These are phyloP conservation scores for Diddensiella transvaalensis DNA, from an alignment of 805 yeast species.

Conservation along the genomic window DNA sequence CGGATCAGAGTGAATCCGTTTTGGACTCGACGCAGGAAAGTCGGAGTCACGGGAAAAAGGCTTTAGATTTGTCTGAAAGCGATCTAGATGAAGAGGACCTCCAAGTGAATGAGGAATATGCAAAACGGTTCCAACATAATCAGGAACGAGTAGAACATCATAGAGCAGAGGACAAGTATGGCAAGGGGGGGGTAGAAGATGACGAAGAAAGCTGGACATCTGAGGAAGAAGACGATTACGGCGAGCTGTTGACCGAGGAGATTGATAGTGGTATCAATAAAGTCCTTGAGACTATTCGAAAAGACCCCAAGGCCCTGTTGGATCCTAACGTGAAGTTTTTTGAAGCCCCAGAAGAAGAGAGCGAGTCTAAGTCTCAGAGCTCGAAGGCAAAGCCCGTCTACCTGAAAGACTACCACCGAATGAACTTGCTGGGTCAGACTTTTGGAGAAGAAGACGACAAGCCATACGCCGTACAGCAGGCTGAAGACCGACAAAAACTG, in stretches of 20 bases:
- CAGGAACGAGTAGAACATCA: slow-evolving; percentile 29
- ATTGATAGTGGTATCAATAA: slow-evolving; percentile 75
- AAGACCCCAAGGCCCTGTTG: slow-evolving; percentile 57
- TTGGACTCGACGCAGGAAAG: too few species aligned
- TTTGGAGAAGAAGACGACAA: slow-evolving; percentile 49
- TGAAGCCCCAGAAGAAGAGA: slow-evolving; percentile 53
- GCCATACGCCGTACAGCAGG: slow-evolving; percentile 63
- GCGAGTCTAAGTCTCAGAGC: slow-evolving; percentile 19
- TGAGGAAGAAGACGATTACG: slow-evolving; percentile 85
- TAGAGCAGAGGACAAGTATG: slow-evolving; percentile 15
- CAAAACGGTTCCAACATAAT: slow-evolving; percentile 31
- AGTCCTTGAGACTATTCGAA: slow-evolving; percentile 68
- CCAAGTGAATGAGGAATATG: slow-evolving; percentile 1
- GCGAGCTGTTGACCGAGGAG: slow-evolving; percentile 80
- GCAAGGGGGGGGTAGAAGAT: slow-evolving; percentile 27
- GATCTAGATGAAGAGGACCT: slow-evolving; percentile 3
- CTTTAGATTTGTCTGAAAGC: slow-evolving; percentile 60
- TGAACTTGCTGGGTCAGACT: slow-evolving; percentile 68
- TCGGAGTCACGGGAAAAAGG: slow-evolving; percentile 12
- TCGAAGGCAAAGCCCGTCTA: slow-evolving; percentile 67
- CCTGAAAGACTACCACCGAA: slow-evolving; percentile 89
- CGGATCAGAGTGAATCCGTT: too few species aligned
- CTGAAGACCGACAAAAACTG: slow-evolving; percentile 70
- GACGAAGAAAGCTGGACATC: slow-evolving; percentile 37
- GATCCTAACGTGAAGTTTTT: slow-evolving; percentile 73